phyloP scores from a whole-genome alignment of 2,329 filamentous ascomycete genomes.

The Claviceps fusiformis region DNA sequence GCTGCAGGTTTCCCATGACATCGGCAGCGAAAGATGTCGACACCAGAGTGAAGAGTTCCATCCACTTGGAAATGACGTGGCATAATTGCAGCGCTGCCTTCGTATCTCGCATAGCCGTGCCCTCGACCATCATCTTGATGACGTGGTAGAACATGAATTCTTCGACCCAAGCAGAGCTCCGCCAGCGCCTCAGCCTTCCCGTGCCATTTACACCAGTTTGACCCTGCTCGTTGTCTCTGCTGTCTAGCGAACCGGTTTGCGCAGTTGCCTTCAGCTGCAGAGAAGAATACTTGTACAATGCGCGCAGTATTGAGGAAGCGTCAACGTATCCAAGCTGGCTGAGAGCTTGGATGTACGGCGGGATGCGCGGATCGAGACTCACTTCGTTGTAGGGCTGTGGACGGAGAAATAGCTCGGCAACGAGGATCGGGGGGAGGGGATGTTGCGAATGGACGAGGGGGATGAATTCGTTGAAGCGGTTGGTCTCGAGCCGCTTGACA shows the following conservation, averaged over 20 bases:
- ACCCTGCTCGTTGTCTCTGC: constrained; percentile 1
- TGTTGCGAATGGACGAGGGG: constrained; percentile 35
- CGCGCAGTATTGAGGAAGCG: constrained; percentile 38
- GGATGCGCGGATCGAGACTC: constrained; percentile 44
- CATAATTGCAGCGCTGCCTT: constrained; percentile 37
- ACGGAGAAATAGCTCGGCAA: constrained; percentile 46
- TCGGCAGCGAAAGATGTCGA: constrained; percentile 34
- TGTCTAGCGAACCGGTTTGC: constrained; percentile 3
- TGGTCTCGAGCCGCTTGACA: constrained; percentile 34
- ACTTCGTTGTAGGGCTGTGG: constrained; percentile 34
- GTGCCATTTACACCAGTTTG: background rate
- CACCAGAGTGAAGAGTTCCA: constrained; percentile 40
- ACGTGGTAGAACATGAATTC: constrained; percentile 91
- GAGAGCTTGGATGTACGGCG: constrained; percentile 45
- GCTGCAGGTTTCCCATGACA: constrained; percentile 31
- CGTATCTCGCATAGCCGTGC: constrained; percentile 30
- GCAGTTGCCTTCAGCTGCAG: constrained; percentile 20
- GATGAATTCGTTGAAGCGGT: constrained; percentile 39
- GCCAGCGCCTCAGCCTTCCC: constrained; percentile 29
- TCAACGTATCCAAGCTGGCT: constrained; percentile 37
- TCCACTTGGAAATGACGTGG: constrained; percentile 41
- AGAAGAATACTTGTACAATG: constrained; percentile 44
- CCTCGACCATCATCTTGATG: constrained; percentile 65
- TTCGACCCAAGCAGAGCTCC: constrained; percentile 50
- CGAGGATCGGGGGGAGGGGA: constrained; percentile 33